Percentiles rank a stretch among this genome's conserved stretches.
These are phyloP conservation scores for Sonneratia caseolaris DNA, from an alignment of 345 rosid species.

Conservation along the genomic window DNA sequence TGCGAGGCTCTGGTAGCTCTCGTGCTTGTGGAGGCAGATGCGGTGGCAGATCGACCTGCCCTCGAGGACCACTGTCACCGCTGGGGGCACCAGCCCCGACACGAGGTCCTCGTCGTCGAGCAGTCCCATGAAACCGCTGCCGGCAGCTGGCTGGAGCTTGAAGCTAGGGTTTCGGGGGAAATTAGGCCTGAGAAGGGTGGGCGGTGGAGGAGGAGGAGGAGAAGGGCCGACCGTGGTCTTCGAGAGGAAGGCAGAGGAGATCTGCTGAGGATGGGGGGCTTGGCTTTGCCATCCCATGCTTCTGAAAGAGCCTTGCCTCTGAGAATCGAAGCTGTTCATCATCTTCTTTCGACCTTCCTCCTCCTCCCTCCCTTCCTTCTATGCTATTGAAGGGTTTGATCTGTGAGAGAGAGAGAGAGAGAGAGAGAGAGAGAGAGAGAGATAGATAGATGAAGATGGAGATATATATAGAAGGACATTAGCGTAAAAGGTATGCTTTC, in stretches of 20 bases:
- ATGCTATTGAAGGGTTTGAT: neutral
- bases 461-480: neutral
- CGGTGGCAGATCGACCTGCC: conserved; percentile 92
- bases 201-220: conserved; percentile 13
- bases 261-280: conserved; percentile 9
- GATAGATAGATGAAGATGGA: neutral
- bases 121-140: conserved; percentile 20
- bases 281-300: conserved; percentile 35
- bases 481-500: neutral
- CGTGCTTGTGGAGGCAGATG: conserved; percentile 66
- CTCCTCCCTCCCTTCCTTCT: neutral
- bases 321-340: conserved; percentile 43
- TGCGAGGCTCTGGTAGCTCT: conserved; percentile 71
- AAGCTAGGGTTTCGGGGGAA: conserved; percentile 20
- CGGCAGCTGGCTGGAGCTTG: conserved; percentile 8
- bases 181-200: conserved; percentile 2
- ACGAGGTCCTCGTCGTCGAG: conserved; percentile 45
- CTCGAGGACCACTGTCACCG: conserved; percentile 75
- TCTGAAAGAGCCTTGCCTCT: conserved; percentile 39
- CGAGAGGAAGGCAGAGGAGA: conserved; percentile 7
- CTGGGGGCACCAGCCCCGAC: conserved; percentile 57
- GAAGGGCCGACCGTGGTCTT: conserved; percentile 4
- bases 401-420: too few species aligned
- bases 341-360: neutral
- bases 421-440: neutral